phyloP scores from a whole-genome alignment of 78 protist species.

The Anaeramoeba ignava region DNA sequence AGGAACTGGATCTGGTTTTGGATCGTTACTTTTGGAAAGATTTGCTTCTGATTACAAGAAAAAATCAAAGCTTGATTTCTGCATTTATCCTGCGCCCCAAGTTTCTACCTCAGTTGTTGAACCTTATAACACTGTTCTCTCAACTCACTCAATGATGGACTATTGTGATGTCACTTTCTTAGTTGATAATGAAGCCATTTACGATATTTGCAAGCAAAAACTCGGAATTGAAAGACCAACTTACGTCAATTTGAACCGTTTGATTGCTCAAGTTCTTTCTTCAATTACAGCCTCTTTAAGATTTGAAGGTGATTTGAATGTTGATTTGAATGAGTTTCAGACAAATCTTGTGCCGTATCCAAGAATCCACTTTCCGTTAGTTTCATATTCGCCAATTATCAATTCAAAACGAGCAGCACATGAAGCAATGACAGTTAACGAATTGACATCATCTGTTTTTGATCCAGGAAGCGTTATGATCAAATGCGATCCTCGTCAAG shows the following conservation, averaged over 20 bases:
- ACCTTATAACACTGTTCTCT: slow-evolving; percentile 62
- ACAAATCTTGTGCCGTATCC: slow-evolving; percentile 82
- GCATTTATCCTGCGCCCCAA: slow-evolving; percentile 77
- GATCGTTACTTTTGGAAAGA: slow-evolving; percentile 80
- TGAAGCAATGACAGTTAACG: too few species aligned
- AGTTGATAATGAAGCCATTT: too few species aligned
- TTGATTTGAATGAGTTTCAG: slow-evolving; percentile 66
- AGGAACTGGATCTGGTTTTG: slow-evolving; percentile 99
- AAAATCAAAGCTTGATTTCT: slow-evolving; percentile 90
- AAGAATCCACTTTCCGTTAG: slow-evolving; percentile 63
- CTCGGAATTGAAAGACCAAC: too few species aligned
- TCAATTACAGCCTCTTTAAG: too few species aligned
- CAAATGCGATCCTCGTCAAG: too few species aligned
- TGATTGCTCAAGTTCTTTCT: slow-evolving; percentile 69
- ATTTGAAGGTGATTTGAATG: too few species aligned
- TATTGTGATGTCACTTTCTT: too few species aligned
- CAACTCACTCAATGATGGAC: too few species aligned
- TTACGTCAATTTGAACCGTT: slow-evolving; percentile 63
- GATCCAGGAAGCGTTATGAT: too few species aligned
- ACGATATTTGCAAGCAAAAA: too few species aligned
- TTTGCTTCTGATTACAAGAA: slow-evolving; percentile 93
- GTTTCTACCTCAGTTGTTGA: slow-evolving; percentile 79
- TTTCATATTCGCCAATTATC: slow-evolving; percentile 16
- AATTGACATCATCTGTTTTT: too few species aligned
- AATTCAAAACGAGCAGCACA: slow-evolving; percentile 59